These are phyloP conservation scores for Botryobasidium botryosum DNA, from an alignment of 768 basidiomycete genomes.

Conservation along the genomic window DNA sequence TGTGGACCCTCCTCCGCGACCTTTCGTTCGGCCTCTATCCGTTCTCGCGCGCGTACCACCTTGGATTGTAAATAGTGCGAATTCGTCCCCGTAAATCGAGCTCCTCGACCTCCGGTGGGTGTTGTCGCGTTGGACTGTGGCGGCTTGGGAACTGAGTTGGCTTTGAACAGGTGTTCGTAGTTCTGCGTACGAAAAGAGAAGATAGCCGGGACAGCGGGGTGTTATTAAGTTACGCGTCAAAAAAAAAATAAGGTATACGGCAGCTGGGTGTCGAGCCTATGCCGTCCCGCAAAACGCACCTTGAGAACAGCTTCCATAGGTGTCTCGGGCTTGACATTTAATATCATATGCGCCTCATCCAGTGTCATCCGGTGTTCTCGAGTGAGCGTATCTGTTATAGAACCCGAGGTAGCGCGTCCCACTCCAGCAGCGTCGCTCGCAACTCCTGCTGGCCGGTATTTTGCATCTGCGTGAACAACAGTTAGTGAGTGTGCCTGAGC, in stretches of 20 bases:
- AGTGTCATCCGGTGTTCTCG: slow-evolving; percentile 81
- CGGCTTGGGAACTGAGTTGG: slow-evolving; percentile 53
- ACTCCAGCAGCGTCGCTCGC: slow-evolving; percentile 58
- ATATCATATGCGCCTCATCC: slow-evolving; percentile 85
- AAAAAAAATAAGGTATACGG: slow-evolving; percentile 1
- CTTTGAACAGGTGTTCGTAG: slow-evolving; percentile 86
- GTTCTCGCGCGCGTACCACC: slow-evolving; percentile 84
- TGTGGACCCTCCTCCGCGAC: slow-evolving; percentile 14
- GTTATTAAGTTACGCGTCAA: too few relatives aligned
- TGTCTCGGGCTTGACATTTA: slow-evolving; percentile 66
- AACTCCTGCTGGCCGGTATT: slow-evolving; percentile 53
- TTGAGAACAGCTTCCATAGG: slow-evolving; percentile 49
- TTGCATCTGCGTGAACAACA: slow-evolving; percentile 48
- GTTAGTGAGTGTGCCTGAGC: not conserved
- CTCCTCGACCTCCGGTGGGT: slow-evolving; percentile 19
- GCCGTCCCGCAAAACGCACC: slow-evolving; percentile 41
- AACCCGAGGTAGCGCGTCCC: slow-evolving; percentile 55
- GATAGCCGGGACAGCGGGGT: not conserved
- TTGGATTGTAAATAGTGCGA: slow-evolving; percentile 95
- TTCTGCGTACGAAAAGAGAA: slow-evolving; percentile 31
- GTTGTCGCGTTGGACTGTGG: slow-evolving; percentile 22
- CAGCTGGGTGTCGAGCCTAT: not conserved
- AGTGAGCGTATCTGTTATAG: slow-evolving; percentile 63
- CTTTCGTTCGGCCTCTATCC: slow-evolving; percentile 75
- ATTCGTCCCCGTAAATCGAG: slow-evolving; percentile 21